Conservation (phyloP, 768 basidiomycete species). For the Lactarius pseudohatsudake region DNA sequence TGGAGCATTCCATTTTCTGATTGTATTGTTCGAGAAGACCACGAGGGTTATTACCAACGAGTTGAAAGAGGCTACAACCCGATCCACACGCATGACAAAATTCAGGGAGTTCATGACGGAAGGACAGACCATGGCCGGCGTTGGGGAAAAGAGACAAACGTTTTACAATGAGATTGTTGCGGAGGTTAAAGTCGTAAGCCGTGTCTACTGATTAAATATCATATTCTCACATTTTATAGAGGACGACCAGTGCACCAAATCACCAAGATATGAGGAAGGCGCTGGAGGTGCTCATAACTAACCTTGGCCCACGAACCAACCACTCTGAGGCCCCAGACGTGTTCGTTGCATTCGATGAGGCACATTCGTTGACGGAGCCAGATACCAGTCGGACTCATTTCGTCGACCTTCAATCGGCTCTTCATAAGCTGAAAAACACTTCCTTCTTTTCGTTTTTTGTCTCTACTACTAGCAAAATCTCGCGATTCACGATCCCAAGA, state of each 20-base stretch:
- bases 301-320: not conserved
- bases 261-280: accelerated
- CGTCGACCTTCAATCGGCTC: not conserved
- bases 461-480: not conserved
- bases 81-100: not conserved
- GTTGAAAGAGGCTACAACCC: not conserved
- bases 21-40: not conserved
- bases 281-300: not conserved
- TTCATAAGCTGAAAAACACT: not conserved
- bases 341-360: constrained; percentile 3
- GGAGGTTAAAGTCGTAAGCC: not conserved
- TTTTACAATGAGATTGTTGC: not conserved
- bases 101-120: not conserved
- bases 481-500: not conserved
- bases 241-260: not conserved
- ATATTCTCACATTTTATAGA: not conserved
- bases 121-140: not conserved
- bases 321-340: not conserved
- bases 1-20: not conserved
- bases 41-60: not conserved
- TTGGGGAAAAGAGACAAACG: not conserved
- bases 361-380: not conserved
- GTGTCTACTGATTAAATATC: not conserved
- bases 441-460: not conserved
- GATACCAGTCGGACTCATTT: not conserved